Percentiles rank a stretch among this genome's conserved stretches.
These are phyloP conservation scores for Hanseniaspora nectarophila DNA, from an alignment of 805 yeast genomes.

Conservation along the genomic window DNA sequence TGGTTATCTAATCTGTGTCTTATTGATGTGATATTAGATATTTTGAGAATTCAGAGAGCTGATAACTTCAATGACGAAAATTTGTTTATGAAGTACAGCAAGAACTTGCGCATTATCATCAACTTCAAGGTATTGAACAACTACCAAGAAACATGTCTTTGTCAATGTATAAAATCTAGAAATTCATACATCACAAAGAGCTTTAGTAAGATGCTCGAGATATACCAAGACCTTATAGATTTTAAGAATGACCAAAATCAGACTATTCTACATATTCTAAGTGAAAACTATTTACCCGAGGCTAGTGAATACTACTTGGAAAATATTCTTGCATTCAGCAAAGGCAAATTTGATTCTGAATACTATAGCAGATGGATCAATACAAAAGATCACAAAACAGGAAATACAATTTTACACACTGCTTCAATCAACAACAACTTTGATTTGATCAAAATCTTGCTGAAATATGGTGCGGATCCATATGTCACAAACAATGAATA, in stretches of 20 bases:
- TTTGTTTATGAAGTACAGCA: slow-evolving; percentile 33
- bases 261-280: slow-evolving; percentile 78
- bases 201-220: slow-evolving; percentile 57
- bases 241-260: slow-evolving; percentile 53
- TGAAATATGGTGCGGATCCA: slow-evolving; percentile 82
- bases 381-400: slow-evolving; percentile 74
- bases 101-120: slow-evolving; percentile 70
- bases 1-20: slow-evolving; percentile 93
- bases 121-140: slow-evolving; percentile 66
- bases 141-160: slow-evolving; percentile 36
- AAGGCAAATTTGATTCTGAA: slow-evolving; percentile 20
- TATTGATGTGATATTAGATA: slow-evolving; percentile 50
- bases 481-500: slow-evolving; percentile 73
- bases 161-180: slow-evolving; percentile 9
- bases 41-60: slow-evolving; percentile 45
- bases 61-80: slow-evolving; percentile 45
- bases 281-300: slow-evolving; percentile 63
- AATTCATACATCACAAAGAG: slow-evolving; percentile 36
- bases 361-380: slow-evolving; percentile 63
- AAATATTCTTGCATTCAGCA: slow-evolving; percentile 54
- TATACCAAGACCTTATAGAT: slow-evolving; percentile 46
- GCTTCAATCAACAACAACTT: slow-evolving; percentile 81
- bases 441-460: slow-evolving; percentile 63
- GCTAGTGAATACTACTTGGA: slow-evolving; percentile 67
- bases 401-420: slow-evolving; percentile 87